These are phyloP conservation scores for Salix exigua DNA, from an alignment of 345 rosid species.

Conservation along the genomic window DNA sequence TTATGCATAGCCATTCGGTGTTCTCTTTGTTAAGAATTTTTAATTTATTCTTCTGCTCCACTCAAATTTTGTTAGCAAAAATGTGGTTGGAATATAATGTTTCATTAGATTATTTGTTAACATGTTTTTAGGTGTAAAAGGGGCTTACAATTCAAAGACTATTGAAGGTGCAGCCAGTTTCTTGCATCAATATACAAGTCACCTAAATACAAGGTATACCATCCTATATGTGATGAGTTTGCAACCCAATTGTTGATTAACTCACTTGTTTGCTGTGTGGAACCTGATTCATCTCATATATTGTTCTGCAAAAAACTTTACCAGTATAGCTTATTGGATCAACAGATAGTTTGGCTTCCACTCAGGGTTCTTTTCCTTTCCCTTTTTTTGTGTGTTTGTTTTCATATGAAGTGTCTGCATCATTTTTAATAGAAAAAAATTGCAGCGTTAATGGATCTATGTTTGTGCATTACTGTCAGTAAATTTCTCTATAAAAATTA, in stretches of 20 bases:
- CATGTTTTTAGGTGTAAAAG: constrained; percentile 56
- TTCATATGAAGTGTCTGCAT: no score
- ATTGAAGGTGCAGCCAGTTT: constrained; percentile 57
- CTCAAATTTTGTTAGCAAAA: background rate
- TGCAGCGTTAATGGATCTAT: background rate
- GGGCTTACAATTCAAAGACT: constrained; percentile 68
- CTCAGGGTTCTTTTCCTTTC: background rate
- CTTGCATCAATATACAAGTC: constrained; percentile 58
- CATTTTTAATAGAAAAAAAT: no score
- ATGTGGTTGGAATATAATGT: no score
- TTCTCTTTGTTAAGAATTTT: background rate
- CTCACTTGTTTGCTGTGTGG: background rate
- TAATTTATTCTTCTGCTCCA: background rate
- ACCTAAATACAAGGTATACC: constrained; percentile 48
- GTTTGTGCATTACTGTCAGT: background rate
- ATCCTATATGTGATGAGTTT: constrained; percentile 1
- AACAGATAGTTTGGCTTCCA: background rate
- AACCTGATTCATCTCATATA: background rate
- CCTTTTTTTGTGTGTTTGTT: background rate
- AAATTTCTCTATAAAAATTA: no score
- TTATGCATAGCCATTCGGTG: background rate
- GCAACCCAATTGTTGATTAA: background rate
- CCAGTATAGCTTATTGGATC: background rate
- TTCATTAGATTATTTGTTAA: constrained; percentile 5
- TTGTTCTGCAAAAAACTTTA: background rate